Evolutionary conservation across 1,284 basidiomycete species (phyloP).

Genomic region (Amylostereum areolatum): DNA sequence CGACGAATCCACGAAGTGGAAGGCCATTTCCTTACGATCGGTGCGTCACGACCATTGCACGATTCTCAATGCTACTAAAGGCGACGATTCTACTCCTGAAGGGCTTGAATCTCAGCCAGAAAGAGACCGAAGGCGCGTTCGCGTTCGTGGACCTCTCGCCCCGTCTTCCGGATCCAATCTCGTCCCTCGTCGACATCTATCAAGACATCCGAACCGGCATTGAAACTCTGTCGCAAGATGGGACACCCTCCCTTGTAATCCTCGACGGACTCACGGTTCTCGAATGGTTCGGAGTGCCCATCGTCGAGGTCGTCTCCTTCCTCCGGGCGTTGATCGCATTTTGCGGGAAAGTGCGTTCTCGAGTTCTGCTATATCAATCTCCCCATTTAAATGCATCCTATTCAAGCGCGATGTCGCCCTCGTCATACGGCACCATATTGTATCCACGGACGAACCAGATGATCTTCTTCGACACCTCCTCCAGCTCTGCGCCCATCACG

Average conservation of each 20-base stretch:
- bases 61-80: not conserved
- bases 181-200: constrained; percentile 20
- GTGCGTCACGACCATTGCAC: constrained; percentile 29
- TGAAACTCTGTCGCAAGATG: constrained; percentile 4
- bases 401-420: constrained; percentile 43
- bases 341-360: constrained; percentile 45
- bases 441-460: constrained; percentile 49
- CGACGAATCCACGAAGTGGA: constrained; percentile 53
- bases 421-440: constrained; percentile 56
- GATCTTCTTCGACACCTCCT: constrained; percentile 49
- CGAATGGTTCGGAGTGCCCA: constrained; percentile 59
- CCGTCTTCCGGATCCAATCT: constrained; percentile 14
- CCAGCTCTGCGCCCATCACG: constrained; percentile 55
- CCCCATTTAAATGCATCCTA: not conserved
- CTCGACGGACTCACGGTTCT: constrained; percentile 61
- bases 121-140: constrained; percentile 36
- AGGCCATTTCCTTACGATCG: constrained; percentile 51
- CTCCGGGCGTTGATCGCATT: constrained; percentile 47
- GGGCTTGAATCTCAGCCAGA: constrained; percentile 48
- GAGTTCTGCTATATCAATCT: not conserved
- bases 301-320: constrained; percentile 46
- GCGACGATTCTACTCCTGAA: constrained; percentile 18
- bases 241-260: constrained; percentile 39
- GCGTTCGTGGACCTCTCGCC: constrained; percentile 44
- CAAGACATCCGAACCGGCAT: constrained; percentile 24